phyloP scores from a whole-genome alignment of 2,329 filamentous ascomycete species.

The Fusarium buharicum region DNA sequence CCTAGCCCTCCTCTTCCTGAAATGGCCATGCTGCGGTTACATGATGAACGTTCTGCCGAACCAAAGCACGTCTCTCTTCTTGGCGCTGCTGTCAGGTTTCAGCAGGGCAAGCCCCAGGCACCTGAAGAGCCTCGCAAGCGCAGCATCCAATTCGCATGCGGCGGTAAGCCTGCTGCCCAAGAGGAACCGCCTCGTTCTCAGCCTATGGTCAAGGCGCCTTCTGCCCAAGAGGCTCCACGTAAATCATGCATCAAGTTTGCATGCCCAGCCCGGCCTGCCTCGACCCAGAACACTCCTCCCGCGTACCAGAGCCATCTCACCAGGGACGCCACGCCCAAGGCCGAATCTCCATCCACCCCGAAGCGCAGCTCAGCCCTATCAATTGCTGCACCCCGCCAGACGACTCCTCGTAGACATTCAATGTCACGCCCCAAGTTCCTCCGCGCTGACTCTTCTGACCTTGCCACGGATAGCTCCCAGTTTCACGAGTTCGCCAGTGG shows the following conservation, averaged over 20 bases:
- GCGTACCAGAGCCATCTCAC: constrained; percentile 29
- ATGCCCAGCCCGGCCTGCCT: constrained; percentile 67
- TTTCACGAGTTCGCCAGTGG: constrained; percentile 96
- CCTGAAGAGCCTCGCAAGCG: constrained; percentile 71
- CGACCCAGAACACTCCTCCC: constrained; percentile 54
- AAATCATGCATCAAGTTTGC: constrained; percentile 80
- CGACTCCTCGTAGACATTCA: constrained; percentile 40
- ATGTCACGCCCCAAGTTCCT: constrained; percentile 58
- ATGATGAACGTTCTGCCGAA: constrained; percentile 46
- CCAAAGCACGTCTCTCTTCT: constrained; percentile 43
- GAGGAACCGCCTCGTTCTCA: constrained; percentile 53
- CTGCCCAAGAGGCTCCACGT: constrained; percentile 56
- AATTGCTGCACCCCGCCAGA: constrained; percentile 42
- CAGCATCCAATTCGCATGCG: constrained; percentile 92
- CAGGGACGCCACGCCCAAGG: constrained; percentile 29
- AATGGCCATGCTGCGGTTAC: constrained; percentile 58
- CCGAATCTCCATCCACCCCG: constrained; percentile 48
- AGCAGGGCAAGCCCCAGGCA: constrained; percentile 55
- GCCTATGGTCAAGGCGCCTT: constrained; percentile 49
- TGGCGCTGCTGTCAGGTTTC: constrained; percentile 38
- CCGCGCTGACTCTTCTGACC: constrained; percentile 60
- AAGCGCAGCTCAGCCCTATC: constrained; percentile 44
- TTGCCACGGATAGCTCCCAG: constrained; percentile 66
- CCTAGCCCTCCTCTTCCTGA: constrained; percentile 86
- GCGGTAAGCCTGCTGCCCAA: constrained; percentile 66